Base-by-base conservation (phyloP, 192 early-diverging fungal species). In the Pecoramyces ruminantium region DNA sequence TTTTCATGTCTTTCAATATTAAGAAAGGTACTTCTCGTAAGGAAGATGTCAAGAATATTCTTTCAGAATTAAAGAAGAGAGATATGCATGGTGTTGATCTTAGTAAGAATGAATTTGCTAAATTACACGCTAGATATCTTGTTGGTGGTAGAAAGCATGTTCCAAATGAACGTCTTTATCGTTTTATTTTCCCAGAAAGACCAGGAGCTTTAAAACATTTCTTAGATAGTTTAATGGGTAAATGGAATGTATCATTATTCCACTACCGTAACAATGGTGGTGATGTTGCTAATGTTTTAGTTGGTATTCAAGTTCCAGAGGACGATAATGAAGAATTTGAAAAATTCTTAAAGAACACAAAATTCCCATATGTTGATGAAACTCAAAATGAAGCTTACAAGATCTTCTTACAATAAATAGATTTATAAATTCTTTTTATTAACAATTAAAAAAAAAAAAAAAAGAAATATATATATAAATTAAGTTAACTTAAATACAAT, bases 251-350 rank as follows among this genome's bases (percentile, higher is more conserved):
- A 25, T 92, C 95, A 27, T 88, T 98, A 30, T 98, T 98, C 88
- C 97, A 98, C 86, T 98, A 98, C 87, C 89, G 96, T 78, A 97
- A 98, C 86, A 94, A 96, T 86, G 98, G 98, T 38, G 93, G 82
- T 38, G 97, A 99, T 83, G 93, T 97, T 83, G 96, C 94, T 34
- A 94, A 94, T 84, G 96, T 98, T 8, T 84, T 98, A 81, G 92
- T 94, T 13, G 98, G 97, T 29, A 90, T 99, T 77, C 97, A 99
- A 85, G 96, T 98, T 27, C 93, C 94, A 17, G 86, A 89, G 28
- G 84, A 87, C 21, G 89, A 88, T 39, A 84, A 84, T 15, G 86
- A 86, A 13, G 86, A 85, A 15, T 95, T 99, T 84, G 90, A 92
- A 81, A 82, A 78, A n/a, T 97, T 95, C 82, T 83, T 98, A 79